Conservation (phyloP, 176 grass and related monocot genomes). For the Olyra latifolia region DNA sequence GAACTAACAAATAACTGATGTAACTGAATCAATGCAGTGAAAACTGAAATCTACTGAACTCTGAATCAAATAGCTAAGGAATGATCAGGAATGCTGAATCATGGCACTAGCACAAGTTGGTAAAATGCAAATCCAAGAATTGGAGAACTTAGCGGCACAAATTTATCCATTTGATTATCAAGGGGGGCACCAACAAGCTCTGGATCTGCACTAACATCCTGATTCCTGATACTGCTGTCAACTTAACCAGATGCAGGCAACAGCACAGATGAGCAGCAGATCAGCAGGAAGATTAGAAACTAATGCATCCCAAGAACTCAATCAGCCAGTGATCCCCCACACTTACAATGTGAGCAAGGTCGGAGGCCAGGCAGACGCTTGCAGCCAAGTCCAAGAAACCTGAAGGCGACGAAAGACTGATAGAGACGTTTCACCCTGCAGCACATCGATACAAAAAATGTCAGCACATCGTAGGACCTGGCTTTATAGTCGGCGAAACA, state of each 20-base stretch:
- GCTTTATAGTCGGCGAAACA: slow-evolving; percentile 37
- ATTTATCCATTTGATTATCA: neutral
- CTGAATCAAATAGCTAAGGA: neutral
- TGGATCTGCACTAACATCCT: slow-evolving; percentile 2
- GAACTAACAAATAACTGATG: too few relatives aligned
- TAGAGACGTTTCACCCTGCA: slow-evolving; percentile 32
- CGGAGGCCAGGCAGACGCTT: neutral
- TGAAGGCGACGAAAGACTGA: neutral
- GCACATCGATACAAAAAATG: slow-evolving; percentile 34
- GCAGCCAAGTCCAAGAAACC: neutral
- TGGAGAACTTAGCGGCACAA: neutral
- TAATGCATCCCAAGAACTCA: slow-evolving; percentile 1
- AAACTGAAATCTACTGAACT: neutral
- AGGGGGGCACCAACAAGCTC: neutral
- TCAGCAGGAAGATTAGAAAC: slow-evolving; percentile 2
- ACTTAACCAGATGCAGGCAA: neutral
- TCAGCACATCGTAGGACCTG: neutral
- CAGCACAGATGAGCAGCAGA: neutral
- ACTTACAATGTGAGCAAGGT: slow-evolving; percentile 36
- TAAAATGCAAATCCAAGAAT: neutral
- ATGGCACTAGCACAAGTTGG: neutral
- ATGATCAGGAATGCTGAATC: slow-evolving; percentile 13
- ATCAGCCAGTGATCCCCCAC: neutral
- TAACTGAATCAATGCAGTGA: neutral
- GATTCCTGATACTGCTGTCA: neutral